Evolutionary conservation across 352 stramenopile genomes (phyloP).

Genomic region (Globisporangium viniferum): DNA sequence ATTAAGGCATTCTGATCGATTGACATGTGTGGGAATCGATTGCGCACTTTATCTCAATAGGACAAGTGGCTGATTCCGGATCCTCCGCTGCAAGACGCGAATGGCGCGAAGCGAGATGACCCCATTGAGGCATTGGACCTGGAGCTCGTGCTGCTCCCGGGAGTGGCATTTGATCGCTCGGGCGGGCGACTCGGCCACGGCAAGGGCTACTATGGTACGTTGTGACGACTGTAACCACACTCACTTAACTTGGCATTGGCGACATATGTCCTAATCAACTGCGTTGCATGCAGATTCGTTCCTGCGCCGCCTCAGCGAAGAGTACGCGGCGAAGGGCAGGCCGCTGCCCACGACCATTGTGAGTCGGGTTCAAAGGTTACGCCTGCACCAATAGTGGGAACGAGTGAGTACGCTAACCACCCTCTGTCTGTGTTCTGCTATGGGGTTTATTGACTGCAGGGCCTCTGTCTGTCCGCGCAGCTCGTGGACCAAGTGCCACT

Average conservation of each 20-base stretch:
- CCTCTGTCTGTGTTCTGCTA: neutral
- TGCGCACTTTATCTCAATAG: constrained; percentile 20
- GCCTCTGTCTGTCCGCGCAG: constrained; percentile 60
- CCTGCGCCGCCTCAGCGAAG: constrained; percentile 52
- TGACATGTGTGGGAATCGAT: constrained; percentile 2
- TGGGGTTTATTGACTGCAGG: constrained; percentile 27
- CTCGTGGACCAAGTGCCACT: constrained; percentile 63
- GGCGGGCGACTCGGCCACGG: constrained; percentile 84
- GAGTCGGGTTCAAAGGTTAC: constrained; percentile 6
- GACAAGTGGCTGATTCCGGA: constrained; percentile 90
- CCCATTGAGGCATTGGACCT: constrained; percentile 47
- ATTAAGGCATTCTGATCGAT: neutral
- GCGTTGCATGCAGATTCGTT: constrained; percentile 52
- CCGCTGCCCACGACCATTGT: constrained; percentile 57
- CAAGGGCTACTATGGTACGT: constrained; percentile 85
- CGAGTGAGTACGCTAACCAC: neutral
- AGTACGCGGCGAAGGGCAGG: constrained; percentile 33
- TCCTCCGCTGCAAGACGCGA: constrained; percentile 33
- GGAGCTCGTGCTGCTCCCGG: constrained; percentile 80
- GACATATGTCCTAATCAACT: neutral
- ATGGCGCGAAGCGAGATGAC: constrained; percentile 33
- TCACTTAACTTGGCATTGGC: neutral
- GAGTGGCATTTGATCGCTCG: constrained; percentile 72
- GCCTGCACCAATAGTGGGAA: neutral
- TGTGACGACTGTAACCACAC: neutral